Conservation (phyloP, 192 early-diverging fungal species). For the Linnemannia hyalina region DNA sequence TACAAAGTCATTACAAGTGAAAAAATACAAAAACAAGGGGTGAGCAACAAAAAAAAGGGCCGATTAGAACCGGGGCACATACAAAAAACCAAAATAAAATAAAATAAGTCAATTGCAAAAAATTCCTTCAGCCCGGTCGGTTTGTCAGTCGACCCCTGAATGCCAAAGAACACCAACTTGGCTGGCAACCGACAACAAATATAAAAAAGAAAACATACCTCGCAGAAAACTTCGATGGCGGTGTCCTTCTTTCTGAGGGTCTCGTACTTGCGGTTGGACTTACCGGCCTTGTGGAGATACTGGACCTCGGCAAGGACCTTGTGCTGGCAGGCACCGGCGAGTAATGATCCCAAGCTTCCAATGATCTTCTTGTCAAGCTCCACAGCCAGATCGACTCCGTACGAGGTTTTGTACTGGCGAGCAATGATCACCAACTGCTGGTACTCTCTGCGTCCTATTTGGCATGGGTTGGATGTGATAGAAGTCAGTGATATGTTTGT, state of each 20-base stretch:
- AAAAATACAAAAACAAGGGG: neutral
- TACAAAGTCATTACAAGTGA: neutral
- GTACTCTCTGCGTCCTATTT: slow-evolving; percentile 46
- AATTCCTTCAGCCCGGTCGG: neutral
- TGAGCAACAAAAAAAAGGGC: neutral
- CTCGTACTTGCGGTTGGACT: slow-evolving; percentile 47
- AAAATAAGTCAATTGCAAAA: slow-evolving; percentile 5
- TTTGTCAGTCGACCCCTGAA: neutral
- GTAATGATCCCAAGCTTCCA: slow-evolving; percentile 48
- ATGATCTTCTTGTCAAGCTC: slow-evolving; percentile 45
- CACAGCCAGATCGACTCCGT: slow-evolving; percentile 26
- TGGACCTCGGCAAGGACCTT: slow-evolving; percentile 40
- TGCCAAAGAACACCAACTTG: neutral
- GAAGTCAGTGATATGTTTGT: neutral
- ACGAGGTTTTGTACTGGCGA: slow-evolving; percentile 37
- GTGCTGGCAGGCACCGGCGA: slow-evolving; percentile 40
- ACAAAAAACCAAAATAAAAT: neutral
- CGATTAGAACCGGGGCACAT: neutral
- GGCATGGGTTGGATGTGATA: neutral
- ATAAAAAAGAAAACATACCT: slow-evolving; percentile 21
- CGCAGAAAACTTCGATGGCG: slow-evolving; percentile 46
- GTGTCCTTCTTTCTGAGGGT: slow-evolving; percentile 48
- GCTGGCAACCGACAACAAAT: neutral
- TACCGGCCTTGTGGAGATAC: slow-evolving; percentile 39
- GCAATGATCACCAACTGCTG: slow-evolving; percentile 41